These are phyloP conservation scores for Alternaria infectoria DNA, from an alignment of 2,329 filamentous ascomycete genomes.

Conservation along the genomic window DNA sequence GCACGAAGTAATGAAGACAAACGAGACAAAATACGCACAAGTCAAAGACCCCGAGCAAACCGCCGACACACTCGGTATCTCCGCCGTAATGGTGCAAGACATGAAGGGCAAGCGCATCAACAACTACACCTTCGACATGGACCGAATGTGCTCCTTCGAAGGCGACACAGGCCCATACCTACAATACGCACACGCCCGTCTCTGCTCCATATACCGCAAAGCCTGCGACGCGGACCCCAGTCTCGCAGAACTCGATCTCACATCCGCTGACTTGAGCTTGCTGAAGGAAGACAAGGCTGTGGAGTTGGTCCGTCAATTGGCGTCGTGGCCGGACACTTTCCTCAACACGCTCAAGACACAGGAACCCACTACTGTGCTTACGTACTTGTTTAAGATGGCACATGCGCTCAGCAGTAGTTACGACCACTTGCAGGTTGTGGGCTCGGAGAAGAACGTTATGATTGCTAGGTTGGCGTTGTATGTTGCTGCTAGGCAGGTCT, in stretches of 20 bases:
- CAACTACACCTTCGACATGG: slow-evolving; percentile 77
- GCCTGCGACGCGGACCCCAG: slow-evolving; percentile 58
- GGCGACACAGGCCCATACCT: slow-evolving; percentile 86
- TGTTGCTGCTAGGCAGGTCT: slow-evolving; percentile 73
- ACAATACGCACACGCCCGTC: slow-evolving; percentile 70
- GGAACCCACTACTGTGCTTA: slow-evolving; percentile 72
- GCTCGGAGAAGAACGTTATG: slow-evolving; percentile 75
- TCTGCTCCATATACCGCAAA: slow-evolving; percentile 57
- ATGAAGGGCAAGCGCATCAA: slow-evolving; percentile 90
- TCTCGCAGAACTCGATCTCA: slow-evolving; percentile 60
- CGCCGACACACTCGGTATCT: slow-evolving; percentile 90
- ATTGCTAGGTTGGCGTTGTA: slow-evolving; percentile 72
- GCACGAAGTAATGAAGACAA: slow-evolving; percentile 96
- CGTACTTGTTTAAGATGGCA: slow-evolving; percentile 85
- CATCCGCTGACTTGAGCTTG: slow-evolving; percentile 71
- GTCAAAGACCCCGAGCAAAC: slow-evolving; percentile 81
- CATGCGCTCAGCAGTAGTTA: slow-evolving; percentile 81
- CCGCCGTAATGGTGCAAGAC: slow-evolving; percentile 96
- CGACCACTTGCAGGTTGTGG: slow-evolving; percentile 81
- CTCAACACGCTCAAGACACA: slow-evolving; percentile 84
- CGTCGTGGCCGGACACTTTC: slow-evolving; percentile 85
- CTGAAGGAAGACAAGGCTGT: slow-evolving; percentile 75
- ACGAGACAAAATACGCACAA: slow-evolving; percentile 87
- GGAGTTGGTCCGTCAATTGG: slow-evolving; percentile 76
- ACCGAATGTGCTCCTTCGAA: slow-evolving; percentile 82